A percentile compares a stretch with the other conserved stretches of the same genome.
Evolutionary conservation across 805 yeast genomes (phyloP).

Genomic region (Debaryomyces hansenii): DNA sequence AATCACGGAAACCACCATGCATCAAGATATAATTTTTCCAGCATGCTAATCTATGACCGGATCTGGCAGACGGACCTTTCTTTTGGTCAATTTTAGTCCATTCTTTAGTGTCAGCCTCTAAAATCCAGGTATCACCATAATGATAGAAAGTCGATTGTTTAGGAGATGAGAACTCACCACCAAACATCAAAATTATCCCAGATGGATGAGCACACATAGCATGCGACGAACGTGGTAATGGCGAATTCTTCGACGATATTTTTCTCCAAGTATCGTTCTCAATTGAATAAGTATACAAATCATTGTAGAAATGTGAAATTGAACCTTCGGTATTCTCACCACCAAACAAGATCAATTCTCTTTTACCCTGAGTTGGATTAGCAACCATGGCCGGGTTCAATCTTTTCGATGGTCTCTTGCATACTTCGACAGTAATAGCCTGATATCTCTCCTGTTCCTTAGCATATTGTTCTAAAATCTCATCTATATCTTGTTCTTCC

Average conservation of each 20-base stretch:
- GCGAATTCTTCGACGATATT: constrained; percentile 78
- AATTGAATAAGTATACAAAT: constrained; percentile 67
- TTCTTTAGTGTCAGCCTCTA: constrained; percentile 80
- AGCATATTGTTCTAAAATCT: constrained; percentile 73
- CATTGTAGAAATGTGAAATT: constrained; percentile 75
- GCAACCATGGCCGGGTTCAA: constrained; percentile 75
- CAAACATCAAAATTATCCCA: constrained; percentile 82
- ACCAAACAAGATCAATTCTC: constrained; percentile 83
- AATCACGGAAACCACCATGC: constrained; percentile 91
- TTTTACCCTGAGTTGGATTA: constrained; percentile 70
- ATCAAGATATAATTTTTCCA: constrained; percentile 90
- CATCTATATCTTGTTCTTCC: constrained; percentile 85
- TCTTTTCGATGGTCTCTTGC: constrained; percentile 64
- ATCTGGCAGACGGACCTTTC: constrained; percentile 73
- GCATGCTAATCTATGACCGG: constrained; percentile 86
- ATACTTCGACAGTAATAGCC: constrained; percentile 61
- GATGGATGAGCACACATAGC: constrained; percentile 92
- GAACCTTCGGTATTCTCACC: constrained; percentile 69
- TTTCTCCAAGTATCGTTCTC: constrained; percentile 82
- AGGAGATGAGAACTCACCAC: constrained; percentile 97
- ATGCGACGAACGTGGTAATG: constrained; percentile 91
- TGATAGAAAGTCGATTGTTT: constrained; percentile 95
- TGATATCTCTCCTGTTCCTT: constrained; percentile 78
- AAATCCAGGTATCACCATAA: constrained; percentile 93
- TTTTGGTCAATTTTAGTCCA: constrained; percentile 86